These are phyloP conservation scores for Talaromyces sp. DNA, from an alignment of 2,329 filamentous ascomycete genomes.

Conservation along the genomic window DNA sequence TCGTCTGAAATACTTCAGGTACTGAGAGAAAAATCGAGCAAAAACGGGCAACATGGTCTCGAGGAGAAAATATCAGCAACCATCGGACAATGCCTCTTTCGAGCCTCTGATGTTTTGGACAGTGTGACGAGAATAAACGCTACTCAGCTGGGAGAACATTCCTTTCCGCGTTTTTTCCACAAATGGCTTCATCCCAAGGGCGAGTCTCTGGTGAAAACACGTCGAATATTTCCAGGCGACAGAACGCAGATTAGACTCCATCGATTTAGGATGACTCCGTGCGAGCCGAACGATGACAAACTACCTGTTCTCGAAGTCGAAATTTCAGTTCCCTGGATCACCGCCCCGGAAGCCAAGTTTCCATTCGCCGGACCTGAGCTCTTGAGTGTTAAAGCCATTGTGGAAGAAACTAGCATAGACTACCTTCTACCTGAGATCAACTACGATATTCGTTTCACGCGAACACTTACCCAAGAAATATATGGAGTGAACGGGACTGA, in stretches of 20 bases:
- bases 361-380: slow-evolving; percentile 22
- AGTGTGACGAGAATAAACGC: slow-evolving; percentile 27
- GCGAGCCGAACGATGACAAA: slow-evolving; percentile 22
- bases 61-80: slow-evolving; percentile 37
- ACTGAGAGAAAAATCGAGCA: slow-evolving; percentile 22
- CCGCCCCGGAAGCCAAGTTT: not conserved
- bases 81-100: slow-evolving; percentile 40
- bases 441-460: slow-evolving; percentile 40
- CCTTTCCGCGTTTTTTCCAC: slow-evolving; percentile 32
- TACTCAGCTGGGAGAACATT: slow-evolving; percentile 30
- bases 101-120: slow-evolving; percentile 16
- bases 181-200: slow-evolving; percentile 33
- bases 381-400: slow-evolving; percentile 30
- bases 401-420: slow-evolving; percentile 33
- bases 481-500: slow-evolving; percentile 18
- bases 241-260: slow-evolving; percentile 22
- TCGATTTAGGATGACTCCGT: slow-evolving; percentile 36
- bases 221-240: slow-evolving; percentile 22
- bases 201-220: slow-evolving; percentile 30
- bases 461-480: slow-evolving; percentile 31
- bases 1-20: slow-evolving; percentile 33
- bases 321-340: slow-evolving; percentile 3
- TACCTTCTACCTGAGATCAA: slow-evolving; percentile 40
- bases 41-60: slow-evolving; percentile 15
- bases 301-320: slow-evolving; percentile 37